Conservation (phyloP, 2,329 filamentous ascomycete genomes). For the Claviceps sp. region DNA sequence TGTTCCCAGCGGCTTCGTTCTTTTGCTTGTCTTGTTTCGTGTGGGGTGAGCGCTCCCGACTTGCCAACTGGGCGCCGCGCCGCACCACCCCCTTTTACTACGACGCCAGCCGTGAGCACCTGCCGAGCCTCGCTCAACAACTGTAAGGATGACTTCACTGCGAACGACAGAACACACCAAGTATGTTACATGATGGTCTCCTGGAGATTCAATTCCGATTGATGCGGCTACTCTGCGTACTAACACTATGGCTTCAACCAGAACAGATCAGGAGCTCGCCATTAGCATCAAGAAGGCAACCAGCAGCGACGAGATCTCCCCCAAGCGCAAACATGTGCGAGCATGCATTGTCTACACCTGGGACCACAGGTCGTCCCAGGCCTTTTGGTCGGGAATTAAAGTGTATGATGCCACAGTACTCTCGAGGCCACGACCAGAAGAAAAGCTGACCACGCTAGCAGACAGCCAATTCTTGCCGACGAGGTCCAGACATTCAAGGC, state of each 20-base stretch:
- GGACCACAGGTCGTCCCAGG: conserved; percentile 91
- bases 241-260: conserved; percentile 15
- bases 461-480: conserved; percentile 94
- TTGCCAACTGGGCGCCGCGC: background rate
- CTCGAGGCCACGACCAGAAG: background rate
- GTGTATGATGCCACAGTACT: conserved; percentile 48
- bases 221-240: background rate
- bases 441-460: conserved; percentile 19
- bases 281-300: conserved; percentile 61
- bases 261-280: conserved; percentile 54
- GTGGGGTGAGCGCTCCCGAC: background rate
- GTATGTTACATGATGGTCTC: conserved; percentile 11
- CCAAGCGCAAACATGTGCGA: conserved; percentile 85
- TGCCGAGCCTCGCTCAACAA: conserved; percentile 2
- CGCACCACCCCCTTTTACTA: background rate
- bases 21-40: background rate
- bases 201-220: background rate
- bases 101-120: conserved; percentile 3
- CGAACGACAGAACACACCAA: conserved; percentile 24
- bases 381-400: conserved; percentile 98
- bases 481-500: conserved; percentile 99
- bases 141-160: conserved; percentile 16
- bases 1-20: background rate
- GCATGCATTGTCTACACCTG: conserved; percentile 97
- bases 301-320: conserved; percentile 52